phyloP scores from a whole-genome alignment of 257 asterid species.

The Lithospermum erythrorhizon region DNA sequence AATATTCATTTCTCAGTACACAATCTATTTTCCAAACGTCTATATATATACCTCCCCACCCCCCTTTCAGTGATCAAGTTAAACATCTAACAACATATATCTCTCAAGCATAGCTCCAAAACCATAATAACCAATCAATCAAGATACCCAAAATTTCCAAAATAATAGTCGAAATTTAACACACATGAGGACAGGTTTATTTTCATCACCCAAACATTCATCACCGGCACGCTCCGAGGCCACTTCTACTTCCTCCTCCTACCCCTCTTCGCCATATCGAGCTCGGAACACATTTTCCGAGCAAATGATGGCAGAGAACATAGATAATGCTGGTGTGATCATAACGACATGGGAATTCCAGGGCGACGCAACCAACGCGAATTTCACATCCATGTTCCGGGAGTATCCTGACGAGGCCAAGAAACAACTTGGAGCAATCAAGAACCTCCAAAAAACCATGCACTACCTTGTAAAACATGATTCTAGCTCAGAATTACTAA shows the following conservation, averaged over 20 bases:
- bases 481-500: conserved; percentile 28
- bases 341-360: conserved; percentile 33
- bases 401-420: conserved; percentile 26
- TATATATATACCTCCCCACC: background rate
- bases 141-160: background rate
- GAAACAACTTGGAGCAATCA: conserved; percentile 33
- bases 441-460: conserved; percentile 43
- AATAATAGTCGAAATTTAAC: background rate
- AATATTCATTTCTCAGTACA: background rate
- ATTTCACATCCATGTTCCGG: conserved; percentile 8
- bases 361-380: background rate
- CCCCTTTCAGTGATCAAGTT: background rate
- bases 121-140: background rate
- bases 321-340: conserved; percentile 30
- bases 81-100: background rate
- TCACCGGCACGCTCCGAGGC: conserved; percentile 25
- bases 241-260: conserved; percentile 19
- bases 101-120: background rate
- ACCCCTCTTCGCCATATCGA: conserved; percentile 8
- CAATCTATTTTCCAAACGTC: background rate
- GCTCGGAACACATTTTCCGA: conserved; percentile 28
- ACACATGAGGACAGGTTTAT: background rate
- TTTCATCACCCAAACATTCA: conserved; percentile 19
- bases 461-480: conserved; percentile 26
- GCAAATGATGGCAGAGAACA: conserved; percentile 46